Evolutionary conservation across 2,329 filamentous ascomycete species (phyloP).

Genomic region (Chrysoporthe cubensis): DNA sequence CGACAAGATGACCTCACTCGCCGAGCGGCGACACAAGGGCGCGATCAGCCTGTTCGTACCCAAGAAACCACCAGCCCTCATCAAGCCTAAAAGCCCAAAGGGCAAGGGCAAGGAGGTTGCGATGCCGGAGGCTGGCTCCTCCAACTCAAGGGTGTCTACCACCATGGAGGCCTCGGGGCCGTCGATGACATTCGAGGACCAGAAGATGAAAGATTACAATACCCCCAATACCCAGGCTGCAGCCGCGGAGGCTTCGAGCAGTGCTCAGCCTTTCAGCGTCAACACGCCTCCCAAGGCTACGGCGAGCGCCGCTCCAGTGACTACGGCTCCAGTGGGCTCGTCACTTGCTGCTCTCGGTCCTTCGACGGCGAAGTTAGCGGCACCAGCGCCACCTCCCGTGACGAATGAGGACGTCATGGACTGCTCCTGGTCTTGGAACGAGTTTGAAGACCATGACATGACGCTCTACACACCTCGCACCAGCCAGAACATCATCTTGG

Average conservation of each 20-base stretch:
- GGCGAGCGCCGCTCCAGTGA: too few relatives aligned
- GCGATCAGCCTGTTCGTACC: background rate
- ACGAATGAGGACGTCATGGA: background rate
- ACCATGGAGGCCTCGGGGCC: background rate
- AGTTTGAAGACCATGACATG: background rate
- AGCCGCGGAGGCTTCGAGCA: background rate
- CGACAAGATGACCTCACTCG: background rate
- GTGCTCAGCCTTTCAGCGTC: background rate
- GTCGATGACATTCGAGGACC: background rate
- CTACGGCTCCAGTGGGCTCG: too few relatives aligned
- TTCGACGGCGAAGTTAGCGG: background rate
- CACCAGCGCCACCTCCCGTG: background rate
- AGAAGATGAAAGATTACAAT: background rate
- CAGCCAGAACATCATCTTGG: background rate
- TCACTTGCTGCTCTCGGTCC: background rate
- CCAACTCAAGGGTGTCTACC: background rate
- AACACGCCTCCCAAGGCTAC: background rate
- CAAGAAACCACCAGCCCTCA: background rate
- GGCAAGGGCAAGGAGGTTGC: background rate
- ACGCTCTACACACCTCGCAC: background rate
- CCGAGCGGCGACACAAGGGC: background rate
- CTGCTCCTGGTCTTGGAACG: background rate
- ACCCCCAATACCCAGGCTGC: background rate
- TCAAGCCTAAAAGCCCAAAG: background rate
- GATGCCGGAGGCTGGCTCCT: background rate